Conservation (phyloP, 2,329 filamentous ascomycete species). For the Aspergillaceae sp. region DNA sequence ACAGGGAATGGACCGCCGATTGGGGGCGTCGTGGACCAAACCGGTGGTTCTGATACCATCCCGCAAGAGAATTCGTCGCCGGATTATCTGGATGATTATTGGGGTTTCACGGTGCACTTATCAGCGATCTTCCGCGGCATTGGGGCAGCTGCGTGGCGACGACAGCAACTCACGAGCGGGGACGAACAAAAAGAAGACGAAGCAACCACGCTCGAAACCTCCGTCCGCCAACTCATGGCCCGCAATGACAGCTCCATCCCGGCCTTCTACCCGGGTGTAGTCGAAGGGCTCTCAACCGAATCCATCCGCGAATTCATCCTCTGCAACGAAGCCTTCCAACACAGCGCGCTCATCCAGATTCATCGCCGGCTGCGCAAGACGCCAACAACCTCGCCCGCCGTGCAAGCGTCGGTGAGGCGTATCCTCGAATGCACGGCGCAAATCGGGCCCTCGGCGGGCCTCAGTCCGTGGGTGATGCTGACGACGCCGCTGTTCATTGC, state of each 20-base stretch:
- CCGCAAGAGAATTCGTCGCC: slow-evolving; percentile 10
- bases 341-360: slow-evolving; percentile 37
- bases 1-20: slow-evolving; percentile 32
- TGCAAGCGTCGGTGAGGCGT: slow-evolving; percentile 28
- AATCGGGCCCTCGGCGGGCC: slow-evolving; percentile 30
- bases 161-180: slow-evolving; percentile 14
- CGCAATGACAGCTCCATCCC: slow-evolving; percentile 21
- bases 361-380: slow-evolving; percentile 29
- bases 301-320: slow-evolving; percentile 29
- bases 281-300: slow-evolving; percentile 22
- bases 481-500: slow-evolving; percentile 38
- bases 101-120: slow-evolving; percentile 34
- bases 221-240: slow-evolving; percentile 27
- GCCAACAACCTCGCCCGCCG: slow-evolving; percentile 20
- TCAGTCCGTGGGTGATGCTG: slow-evolving; percentile 36
- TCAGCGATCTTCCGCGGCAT: slow-evolving; percentile 33
- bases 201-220: slow-evolving; percentile 26
- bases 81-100: slow-evolving; percentile 36
- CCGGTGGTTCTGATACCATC: slow-evolving; percentile 6
- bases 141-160: slow-evolving; percentile 28
- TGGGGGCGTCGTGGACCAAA: slow-evolving; percentile 16
- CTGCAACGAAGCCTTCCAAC: slow-evolving; percentile 38
- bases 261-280: slow-evolving; percentile 29
- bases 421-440: slow-evolving; percentile 32
- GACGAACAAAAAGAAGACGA: slow-evolving; percentile 5